phyloP scores from a whole-genome alignment of 306 rosid genomes.

The Ammopiptanthus mongolicus region DNA sequence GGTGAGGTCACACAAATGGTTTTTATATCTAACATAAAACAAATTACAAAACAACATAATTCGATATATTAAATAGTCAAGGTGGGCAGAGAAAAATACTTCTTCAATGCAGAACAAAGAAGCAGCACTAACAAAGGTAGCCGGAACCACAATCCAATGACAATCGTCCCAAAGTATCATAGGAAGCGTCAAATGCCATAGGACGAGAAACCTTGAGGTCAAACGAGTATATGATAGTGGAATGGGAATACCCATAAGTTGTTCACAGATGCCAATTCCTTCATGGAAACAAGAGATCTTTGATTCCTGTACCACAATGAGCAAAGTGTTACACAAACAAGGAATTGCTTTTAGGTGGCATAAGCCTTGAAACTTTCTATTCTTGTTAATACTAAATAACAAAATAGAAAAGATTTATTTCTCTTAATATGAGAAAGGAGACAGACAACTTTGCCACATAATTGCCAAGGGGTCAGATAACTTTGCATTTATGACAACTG shows the following conservation, averaged over 20 bases:
- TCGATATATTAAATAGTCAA: neutral
- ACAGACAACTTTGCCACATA: neutral
- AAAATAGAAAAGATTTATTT: neutral
- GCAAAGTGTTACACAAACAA: neutral
- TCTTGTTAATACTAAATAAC: neutral
- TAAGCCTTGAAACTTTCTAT: too few species aligned
- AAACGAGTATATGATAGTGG: conserved; percentile 90
- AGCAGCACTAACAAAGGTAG: conserved; percentile 89
- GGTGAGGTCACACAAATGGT: neutral
- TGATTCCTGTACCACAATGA: conserved; percentile 52
- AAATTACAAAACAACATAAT: conserved; percentile 10
- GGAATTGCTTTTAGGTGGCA: neutral
- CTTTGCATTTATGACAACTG: neutral
- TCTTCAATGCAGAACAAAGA: conserved; percentile 95
- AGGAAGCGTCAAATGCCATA: conserved; percentile 91
- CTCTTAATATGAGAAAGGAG: neutral
- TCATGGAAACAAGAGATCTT: conserved; percentile 75
- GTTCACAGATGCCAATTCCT: conserved; percentile 86
- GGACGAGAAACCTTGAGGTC: conserved; percentile 86
- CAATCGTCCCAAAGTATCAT: conserved; percentile 95
- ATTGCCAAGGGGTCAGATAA: neutral
- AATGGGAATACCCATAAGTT: conserved; percentile 84
- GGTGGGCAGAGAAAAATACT: conserved; percentile 35
- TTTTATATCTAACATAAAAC: neutral
- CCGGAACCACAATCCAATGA: conserved; percentile 93